A percentile compares a stretch with the other conserved stretches of the same genome.
These are phyloP conservation scores for Williopsis jadinii DNA, from an alignment of 1,139 yeast genomes.

Conservation along the genomic window DNA sequence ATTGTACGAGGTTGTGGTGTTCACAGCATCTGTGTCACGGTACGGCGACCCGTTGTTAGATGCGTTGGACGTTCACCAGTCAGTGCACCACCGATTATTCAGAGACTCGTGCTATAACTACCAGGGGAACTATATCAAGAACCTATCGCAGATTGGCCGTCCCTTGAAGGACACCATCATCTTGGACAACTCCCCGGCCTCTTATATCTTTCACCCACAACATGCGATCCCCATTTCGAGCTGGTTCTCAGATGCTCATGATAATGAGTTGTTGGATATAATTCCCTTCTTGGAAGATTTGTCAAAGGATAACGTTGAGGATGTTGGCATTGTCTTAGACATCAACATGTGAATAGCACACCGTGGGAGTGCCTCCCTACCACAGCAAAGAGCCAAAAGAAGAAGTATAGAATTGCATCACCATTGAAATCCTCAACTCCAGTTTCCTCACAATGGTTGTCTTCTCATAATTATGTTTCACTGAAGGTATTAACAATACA, in stretches of 20 bases:
- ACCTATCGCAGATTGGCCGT: slow-evolving; percentile 88
- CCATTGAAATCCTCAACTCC: too few relatives aligned
- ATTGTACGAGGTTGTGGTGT: slow-evolving; percentile 89
- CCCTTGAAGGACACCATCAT: slow-evolving; percentile 82
- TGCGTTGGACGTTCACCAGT: slow-evolving; percentile 64
- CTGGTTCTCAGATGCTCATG: slow-evolving; percentile 98
- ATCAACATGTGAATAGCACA: slow-evolving; percentile 40
- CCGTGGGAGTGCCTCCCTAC: too few relatives aligned
- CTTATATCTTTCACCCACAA: slow-evolving; percentile 94
- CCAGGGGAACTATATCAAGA: slow-evolving; percentile 92
- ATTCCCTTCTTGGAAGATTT: slow-evolving; percentile 87
- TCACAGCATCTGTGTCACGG: slow-evolving; percentile 91
- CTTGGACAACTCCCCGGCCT: slow-evolving; percentile 95
- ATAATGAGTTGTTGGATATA: slow-evolving; percentile 86
- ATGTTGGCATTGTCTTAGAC: slow-evolving; percentile 79
- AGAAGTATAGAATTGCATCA: too few relatives aligned
- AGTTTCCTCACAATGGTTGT: too few relatives aligned
- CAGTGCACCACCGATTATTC: slow-evolving; percentile 86
- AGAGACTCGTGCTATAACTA: slow-evolving; percentile 77
- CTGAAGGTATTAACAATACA: too few relatives aligned
- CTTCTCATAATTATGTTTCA: too few relatives aligned
- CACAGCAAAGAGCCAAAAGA: too few relatives aligned
- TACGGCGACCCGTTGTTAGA: slow-evolving; percentile 95
- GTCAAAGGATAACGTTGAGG: slow-evolving; percentile 58
- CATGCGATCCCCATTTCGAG: slow-evolving; percentile 97